Evolutionary conservation across 2,329 filamentous ascomycete genomes (phyloP), one percentile per base, ranked within the genome.

Genomic region (Metarhizium rileyi): DNA sequence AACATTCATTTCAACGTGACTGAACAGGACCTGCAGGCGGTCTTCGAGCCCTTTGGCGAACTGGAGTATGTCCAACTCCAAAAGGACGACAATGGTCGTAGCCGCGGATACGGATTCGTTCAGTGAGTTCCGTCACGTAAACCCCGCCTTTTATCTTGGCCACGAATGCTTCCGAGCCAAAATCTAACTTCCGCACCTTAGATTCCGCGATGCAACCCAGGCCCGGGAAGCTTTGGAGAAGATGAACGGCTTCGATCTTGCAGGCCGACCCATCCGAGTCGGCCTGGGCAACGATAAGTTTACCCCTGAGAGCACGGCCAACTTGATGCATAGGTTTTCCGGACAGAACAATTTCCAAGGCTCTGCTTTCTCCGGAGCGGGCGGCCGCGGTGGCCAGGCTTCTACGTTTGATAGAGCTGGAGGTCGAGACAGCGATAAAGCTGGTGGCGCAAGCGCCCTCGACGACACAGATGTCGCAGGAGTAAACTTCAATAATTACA

Each of bases 251-350:
- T 98, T 97, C 73, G 93, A 97, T 71, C 83, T 98, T 60, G 93
- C 93, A 62, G 90, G 90, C 70, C 90, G 93, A 66, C 90, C 90
- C 56, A 97, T 98, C 68, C 90, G 93, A 66, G 94, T 98, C 69
- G 93, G 93, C 70, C 88, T 98, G 74, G 93, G 93, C 71, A 98
- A 96, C 75, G 93, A 98, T 87, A 97, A 97, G 81, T 97, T 97
- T 73, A 97, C 90, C 71, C 87, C 90, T 64, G 93, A 97, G 74
- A 93, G 90, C 70, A 95, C 89, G 70, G 86, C 89, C 68, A 90
- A 88, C 72, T 81, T 95, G 66, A 75, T 95, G 65, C 89, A 94
- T 74, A 89, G 89, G 71, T 94, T 95, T 75, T 86, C 89, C 68
- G 85, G 86, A 65, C 84, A 87, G 69, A 83, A 81, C 70, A 79